phyloP scores from a whole-genome alignment of 2,329 filamentous ascomycete species.

The Ustulina deusta region DNA sequence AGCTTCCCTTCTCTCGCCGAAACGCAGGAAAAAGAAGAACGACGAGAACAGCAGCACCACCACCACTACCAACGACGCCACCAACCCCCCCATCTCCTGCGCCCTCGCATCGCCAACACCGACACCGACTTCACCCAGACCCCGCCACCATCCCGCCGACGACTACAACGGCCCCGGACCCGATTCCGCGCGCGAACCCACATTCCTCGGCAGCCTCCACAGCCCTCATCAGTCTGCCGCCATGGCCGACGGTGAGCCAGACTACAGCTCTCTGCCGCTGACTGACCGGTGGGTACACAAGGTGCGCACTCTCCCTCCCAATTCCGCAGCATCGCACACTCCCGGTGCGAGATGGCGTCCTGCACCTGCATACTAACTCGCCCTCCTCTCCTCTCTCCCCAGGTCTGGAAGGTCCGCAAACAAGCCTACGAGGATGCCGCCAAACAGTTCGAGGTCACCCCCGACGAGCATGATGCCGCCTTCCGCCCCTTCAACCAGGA shows the following conservation, averaged over 20 bases:
- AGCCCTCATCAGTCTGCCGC: slow-evolving; percentile 39
- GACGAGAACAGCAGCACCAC: neutral
- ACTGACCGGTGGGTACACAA: slow-evolving; percentile 88
- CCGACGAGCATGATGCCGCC: slow-evolving; percentile 85
- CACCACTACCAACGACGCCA: too few relatives aligned
- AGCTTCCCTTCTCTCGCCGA: slow-evolving; percentile 42
- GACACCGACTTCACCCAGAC: neutral
- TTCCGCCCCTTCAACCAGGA: slow-evolving; percentile 92
- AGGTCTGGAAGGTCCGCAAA: slow-evolving; percentile 98
- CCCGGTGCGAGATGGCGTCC: too few relatives aligned
- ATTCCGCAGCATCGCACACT: too few relatives aligned
- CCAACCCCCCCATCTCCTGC: neutral
- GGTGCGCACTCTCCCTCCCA: slow-evolving; percentile 55
- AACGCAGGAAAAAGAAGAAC: slow-evolving; percentile 34
- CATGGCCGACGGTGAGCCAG: slow-evolving; percentile 87
- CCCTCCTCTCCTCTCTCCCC: slow-evolving; percentile 10
- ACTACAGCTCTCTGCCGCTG: slow-evolving; percentile 82
- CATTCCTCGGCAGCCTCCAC: neutral
- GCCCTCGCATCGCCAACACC: neutral
- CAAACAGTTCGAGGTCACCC: slow-evolving; percentile 85
- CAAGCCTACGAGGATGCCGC: slow-evolving; percentile 92
- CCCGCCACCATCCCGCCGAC: neutral
- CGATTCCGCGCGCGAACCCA: neutral
- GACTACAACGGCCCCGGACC: neutral
- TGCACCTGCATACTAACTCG: too few relatives aligned